Percentiles rank a stretch among this genome's conserved stretches.
These are phyloP conservation scores for Aurinia saxatilis DNA, from an alignment of 345 rosid species.

Conservation along the genomic window DNA sequence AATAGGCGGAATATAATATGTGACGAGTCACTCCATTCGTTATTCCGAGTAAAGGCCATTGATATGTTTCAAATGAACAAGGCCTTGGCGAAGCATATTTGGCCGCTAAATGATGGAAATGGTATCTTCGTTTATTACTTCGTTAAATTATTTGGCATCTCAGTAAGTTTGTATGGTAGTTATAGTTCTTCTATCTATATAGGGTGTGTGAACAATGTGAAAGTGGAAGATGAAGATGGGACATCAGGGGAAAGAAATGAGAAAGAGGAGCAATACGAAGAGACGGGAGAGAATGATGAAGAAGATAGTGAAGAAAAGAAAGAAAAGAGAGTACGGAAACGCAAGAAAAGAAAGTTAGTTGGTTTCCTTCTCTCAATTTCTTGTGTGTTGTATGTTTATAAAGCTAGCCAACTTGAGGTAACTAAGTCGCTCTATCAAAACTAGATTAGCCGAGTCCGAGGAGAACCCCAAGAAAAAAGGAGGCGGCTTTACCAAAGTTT, in stretches of 20 bases:
- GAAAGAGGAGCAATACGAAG: constrained; percentile 21
- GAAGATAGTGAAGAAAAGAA: constrained; percentile 26
- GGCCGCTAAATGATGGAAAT: constrained; percentile 52
- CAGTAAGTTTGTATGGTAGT: too few relatives aligned
- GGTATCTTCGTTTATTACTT: too few relatives aligned
- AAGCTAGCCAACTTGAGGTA: background rate
- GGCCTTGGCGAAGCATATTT: constrained; percentile 70
- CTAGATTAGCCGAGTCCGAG: constrained; percentile 50
- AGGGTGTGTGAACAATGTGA: constrained; percentile 15
- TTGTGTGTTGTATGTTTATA: too few relatives aligned
- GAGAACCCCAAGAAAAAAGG: constrained; percentile 66
- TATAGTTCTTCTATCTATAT: too few relatives aligned
- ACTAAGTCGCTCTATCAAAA: constrained; percentile 11
- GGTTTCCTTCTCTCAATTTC: constrained; percentile 7
- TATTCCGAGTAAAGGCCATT: constrained; percentile 60
- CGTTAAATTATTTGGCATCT: too few relatives aligned
- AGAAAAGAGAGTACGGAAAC: constrained; percentile 24
- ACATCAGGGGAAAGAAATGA: constrained; percentile 21
- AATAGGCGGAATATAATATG: constrained; percentile 58
- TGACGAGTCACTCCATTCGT: constrained; percentile 39
- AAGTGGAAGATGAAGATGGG: constrained; percentile 14
- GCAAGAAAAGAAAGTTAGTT: constrained; percentile 44
- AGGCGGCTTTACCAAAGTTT: constrained; percentile 82
- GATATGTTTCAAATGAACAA: constrained; percentile 90
- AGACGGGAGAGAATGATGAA: constrained; percentile 26